These are phyloP conservation scores for Dioszegia crocea DNA, from an alignment of 768 basidiomycete genomes.

Conservation along the genomic window DNA sequence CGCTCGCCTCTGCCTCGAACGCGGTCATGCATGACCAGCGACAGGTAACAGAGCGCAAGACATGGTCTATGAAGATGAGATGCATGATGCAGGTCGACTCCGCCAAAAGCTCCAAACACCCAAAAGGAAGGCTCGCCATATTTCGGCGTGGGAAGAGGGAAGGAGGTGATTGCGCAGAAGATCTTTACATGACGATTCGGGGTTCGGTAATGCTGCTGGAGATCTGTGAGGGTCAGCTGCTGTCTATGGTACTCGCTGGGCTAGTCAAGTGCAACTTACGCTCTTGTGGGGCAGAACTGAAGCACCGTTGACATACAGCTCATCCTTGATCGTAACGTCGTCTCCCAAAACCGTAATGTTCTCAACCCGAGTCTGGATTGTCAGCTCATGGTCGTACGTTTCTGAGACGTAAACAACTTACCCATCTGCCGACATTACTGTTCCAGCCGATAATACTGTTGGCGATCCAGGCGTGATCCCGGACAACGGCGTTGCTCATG, in stretches of 20 bases:
- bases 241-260: not conserved
- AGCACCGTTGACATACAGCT: constrained; percentile 53
- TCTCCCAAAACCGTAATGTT: constrained; percentile 54
- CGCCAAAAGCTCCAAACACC: not conserved
- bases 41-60: too few species aligned
- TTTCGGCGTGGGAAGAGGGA: too few species aligned
- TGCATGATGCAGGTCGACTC: not conserved
- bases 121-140: not conserved
- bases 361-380: constrained; percentile 45
- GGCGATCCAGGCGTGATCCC: constrained; percentile 55
- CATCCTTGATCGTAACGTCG: constrained; percentile 55
- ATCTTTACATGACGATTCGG: constrained; percentile 48
- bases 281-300: constrained; percentile 51
- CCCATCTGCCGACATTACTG: constrained; percentile 51
- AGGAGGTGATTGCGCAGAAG: too few species aligned
- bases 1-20: too few species aligned
- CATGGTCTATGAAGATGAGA: not conserved
- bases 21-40: too few species aligned
- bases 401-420: constrained; percentile 11
- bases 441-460: constrained; percentile 54
- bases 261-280: constrained; percentile 27
- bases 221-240: constrained; percentile 29
- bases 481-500: constrained; percentile 52
- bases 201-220: constrained; percentile 49
- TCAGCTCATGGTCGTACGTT: not conserved